Conservation (phyloP, 306 rosid genomes). For the Casuarina glauca region DNA sequence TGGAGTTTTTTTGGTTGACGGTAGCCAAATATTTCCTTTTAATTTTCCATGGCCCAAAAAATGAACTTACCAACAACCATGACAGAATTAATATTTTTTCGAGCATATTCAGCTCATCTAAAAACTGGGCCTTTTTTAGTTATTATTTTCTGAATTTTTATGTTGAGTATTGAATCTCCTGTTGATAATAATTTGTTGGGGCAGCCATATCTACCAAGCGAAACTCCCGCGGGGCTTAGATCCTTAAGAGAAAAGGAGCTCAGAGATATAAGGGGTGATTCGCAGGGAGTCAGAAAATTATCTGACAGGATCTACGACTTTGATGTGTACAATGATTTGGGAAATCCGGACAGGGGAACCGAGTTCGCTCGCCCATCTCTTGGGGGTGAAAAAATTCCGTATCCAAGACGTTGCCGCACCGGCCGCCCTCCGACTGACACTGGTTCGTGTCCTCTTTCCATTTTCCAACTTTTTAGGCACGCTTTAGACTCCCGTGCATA, state of each 20-base stretch:
- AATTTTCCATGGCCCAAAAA: background rate
- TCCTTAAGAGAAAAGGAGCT: conserved; percentile 72
- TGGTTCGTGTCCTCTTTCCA: conserved; percentile 30
- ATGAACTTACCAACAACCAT: background rate
- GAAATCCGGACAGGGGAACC: conserved; percentile 78
- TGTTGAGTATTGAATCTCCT: background rate
- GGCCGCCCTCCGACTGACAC: conserved; percentile 74
- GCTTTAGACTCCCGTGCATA: no score
- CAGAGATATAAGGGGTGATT: conserved; percentile 66
- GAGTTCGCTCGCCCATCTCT: conserved; percentile 66
- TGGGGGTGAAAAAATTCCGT: conserved; percentile 67
- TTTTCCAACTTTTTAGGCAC: no score
- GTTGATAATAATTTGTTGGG: conserved; percentile 25
- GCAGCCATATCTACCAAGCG: conserved; percentile 84
- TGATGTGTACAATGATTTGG: conserved; percentile 83
- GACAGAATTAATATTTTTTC: background rate
- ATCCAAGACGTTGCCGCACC: conserved; percentile 94
- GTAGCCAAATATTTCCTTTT: background rate
- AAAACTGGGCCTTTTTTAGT: background rate
- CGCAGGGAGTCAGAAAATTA: conserved; percentile 66
- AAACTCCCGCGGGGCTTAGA: conserved; percentile 81
- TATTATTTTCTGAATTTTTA: background rate
- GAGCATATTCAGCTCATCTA: background rate
- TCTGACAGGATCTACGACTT: conserved; percentile 74
- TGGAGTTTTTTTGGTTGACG: no score